A percentile compares a stretch with the other conserved stretches of the same genome.
Conservation (phyloP, 73 alveolate species). For the Paramecium octaurelia region DNA sequence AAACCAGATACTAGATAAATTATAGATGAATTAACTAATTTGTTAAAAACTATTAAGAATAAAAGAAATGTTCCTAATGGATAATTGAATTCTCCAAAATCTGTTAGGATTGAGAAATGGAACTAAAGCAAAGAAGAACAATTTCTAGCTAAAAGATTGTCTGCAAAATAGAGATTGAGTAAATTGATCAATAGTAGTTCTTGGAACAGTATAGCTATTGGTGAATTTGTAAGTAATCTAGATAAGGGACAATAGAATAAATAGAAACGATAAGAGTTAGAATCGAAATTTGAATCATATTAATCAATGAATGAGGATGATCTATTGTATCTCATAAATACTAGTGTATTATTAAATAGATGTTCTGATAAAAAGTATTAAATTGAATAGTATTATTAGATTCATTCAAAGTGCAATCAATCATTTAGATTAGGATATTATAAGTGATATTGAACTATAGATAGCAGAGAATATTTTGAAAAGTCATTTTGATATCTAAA, state of each 20-base stretch:
- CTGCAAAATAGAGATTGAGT: neutral
- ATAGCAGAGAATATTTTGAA: conserved; percentile 18
- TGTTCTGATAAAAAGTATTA: conserved; percentile 32
- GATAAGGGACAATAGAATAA: conserved; percentile 4
- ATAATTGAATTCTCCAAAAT: neutral
- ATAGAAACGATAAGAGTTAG: neutral
- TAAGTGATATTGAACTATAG: conserved; percentile 7
- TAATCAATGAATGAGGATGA: neutral
- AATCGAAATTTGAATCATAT: neutral
- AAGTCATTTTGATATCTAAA: neutral
- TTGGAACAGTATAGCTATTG: neutral
- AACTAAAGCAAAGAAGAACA: neutral
- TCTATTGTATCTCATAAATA: neutral
- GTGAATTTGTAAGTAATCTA: neutral
- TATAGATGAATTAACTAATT: neutral
- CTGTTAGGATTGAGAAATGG: neutral
- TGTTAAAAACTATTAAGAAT: neutral
- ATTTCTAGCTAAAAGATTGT: neutral
- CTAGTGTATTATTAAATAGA: neutral
- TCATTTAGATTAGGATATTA: conserved; percentile 12
- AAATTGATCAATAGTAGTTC: neutral
- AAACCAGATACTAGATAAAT: conserved; percentile 15
- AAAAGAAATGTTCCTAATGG: neutral
- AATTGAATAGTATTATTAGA: neutral
- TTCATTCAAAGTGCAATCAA: neutral